A percentile compares a stretch with the other conserved stretches of the same genome.
Evolutionary conservation across 2,329 filamentous ascomycete species (phyloP).

Genomic region (Albifimbria verrucaria): DNA sequence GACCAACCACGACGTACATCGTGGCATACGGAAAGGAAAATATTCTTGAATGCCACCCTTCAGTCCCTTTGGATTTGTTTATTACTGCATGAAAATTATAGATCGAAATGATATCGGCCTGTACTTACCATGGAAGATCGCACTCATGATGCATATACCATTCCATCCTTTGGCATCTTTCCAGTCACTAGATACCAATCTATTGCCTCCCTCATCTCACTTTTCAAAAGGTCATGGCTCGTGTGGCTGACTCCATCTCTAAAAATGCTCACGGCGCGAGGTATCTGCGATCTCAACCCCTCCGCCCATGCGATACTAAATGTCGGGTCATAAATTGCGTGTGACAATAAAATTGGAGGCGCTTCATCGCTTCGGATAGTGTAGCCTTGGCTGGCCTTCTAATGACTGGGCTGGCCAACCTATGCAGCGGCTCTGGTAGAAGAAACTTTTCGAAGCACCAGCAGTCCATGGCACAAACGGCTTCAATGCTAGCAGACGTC

Average conservation of each 20-base stretch:
- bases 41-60: too few species aligned
- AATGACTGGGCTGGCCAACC: constrained; percentile 17
- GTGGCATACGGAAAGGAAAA: too few species aligned
- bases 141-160: too few species aligned
- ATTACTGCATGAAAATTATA: too few species aligned
- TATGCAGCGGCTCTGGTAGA: constrained; percentile 13
- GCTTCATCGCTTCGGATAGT: constrained; percentile 1
- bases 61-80: too few species aligned
- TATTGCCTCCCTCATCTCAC: constrained; percentile 17
- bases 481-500: constrained; percentile 7
- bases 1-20: too few species aligned
- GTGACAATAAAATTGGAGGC: constrained; percentile 13
- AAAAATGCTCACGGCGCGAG: constrained; percentile 15
- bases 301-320: constrained; percentile 15
- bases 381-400: constrained; percentile 10
- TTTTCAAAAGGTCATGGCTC: constrained; percentile 12
- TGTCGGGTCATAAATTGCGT: constrained; percentile 17
- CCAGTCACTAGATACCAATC: constrained; percentile 15
- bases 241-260: constrained; percentile 20
- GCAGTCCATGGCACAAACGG: constrained; percentile 14
- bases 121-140: too few species aligned
- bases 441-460: constrained; percentile 12
- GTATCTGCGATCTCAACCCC: constrained; percentile 15
- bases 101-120: too few species aligned
- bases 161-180: constrained; percentile 17